Percentiles rank a stretch among this genome's conserved stretches.
phyloP scores from a whole-genome alignment of 2,329 filamentous ascomycete species.

The Aspergillus niger region DNA sequence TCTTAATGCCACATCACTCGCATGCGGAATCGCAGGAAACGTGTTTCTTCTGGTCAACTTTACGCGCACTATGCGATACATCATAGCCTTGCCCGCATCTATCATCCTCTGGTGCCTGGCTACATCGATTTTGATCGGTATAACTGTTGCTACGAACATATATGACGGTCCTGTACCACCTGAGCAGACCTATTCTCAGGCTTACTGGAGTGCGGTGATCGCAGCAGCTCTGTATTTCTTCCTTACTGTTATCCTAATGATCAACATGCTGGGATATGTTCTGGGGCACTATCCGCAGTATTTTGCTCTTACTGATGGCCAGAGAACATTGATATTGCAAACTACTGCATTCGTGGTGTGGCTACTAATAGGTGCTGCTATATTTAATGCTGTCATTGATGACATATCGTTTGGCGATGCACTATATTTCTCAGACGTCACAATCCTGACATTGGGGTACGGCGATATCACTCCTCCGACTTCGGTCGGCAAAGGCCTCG shows the following conservation, averaged over 20 bases:
- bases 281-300: slow-evolving; percentile 74
- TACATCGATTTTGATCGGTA: slow-evolving; percentile 64
- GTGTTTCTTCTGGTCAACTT: slow-evolving; percentile 84
- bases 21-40: slow-evolving; percentile 75
- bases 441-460: slow-evolving; percentile 63
- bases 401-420: slow-evolving; percentile 75
- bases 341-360: slow-evolving; percentile 85
- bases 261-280: slow-evolving; percentile 78
- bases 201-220: slow-evolving; percentile 83
- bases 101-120: slow-evolving; percentile 76
- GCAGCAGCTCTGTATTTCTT: slow-evolving; percentile 78
- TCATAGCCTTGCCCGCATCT: slow-evolving; percentile 77
- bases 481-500: slow-evolving; percentile 65
- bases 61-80: slow-evolving; percentile 75
- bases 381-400: slow-evolving; percentile 72
- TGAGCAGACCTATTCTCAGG: slow-evolving; percentile 69
- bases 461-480: slow-evolving; percentile 62
- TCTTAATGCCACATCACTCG: slow-evolving; percentile 77
- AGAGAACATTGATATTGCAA: slow-evolving; percentile 86
- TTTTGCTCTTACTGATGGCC: slow-evolving; percentile 75
- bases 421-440: slow-evolving; percentile 77
- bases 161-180: slow-evolving; percentile 55
- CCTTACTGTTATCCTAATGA: slow-evolving; percentile 71
- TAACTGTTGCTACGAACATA: slow-evolving; percentile 66
- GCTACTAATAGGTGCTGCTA: slow-evolving; percentile 71